Conservation (phyloP, 1,139 yeast species). For the Candida frijolesensis region DNA sequence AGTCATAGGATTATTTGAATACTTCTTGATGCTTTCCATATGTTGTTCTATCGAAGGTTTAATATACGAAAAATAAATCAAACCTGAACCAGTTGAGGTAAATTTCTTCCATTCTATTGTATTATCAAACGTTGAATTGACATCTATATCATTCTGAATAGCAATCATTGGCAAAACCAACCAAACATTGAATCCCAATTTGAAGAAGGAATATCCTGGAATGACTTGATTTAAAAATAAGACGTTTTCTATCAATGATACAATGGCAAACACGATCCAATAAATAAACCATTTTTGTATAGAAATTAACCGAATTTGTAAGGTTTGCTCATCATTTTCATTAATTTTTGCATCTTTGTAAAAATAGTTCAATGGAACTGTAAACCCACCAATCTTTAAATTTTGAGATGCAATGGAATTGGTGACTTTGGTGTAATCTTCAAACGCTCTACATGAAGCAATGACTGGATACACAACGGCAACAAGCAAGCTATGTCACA, state of each 20-base stretch:
- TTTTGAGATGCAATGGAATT: slow-evolving; percentile 27
- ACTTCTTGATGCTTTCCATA: slow-evolving; percentile 12
- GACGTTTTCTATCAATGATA: slow-evolving; percentile 34
- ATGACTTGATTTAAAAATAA: slow-evolving; percentile 36
- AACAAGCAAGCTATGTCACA: slow-evolving; percentile 22
- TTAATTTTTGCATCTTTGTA: slow-evolving; percentile 8
- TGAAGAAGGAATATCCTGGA: slow-evolving; percentile 51
- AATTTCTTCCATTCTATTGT: slow-evolving; percentile 29
- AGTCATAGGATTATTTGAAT: slow-evolving; percentile 13
- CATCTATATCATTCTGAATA: slow-evolving; percentile 10
- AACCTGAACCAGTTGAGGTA: slow-evolving; percentile 40
- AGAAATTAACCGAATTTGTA: slow-evolving; percentile 34
- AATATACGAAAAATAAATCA: slow-evolving; percentile 32
- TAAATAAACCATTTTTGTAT: slow-evolving; percentile 60
- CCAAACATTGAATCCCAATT: slow-evolving; percentile 52
- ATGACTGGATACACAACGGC: slow-evolving; percentile 54
- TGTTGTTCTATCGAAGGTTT: slow-evolving; percentile 36
- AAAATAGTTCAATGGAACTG: slow-evolving; percentile 30
- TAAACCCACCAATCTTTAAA: slow-evolving; percentile 34
- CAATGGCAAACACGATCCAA: slow-evolving; percentile 53
- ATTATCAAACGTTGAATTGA: slow-evolving; percentile 14
- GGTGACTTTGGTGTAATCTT: slow-evolving; percentile 35
- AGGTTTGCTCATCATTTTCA: slow-evolving; percentile 20
- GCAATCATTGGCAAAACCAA: slow-evolving; percentile 48
- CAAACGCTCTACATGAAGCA: slow-evolving; percentile 55